Conservation (phyloP, 2,329 filamentous ascomycete genomes). For the Aureobasidium sp. region DNA sequence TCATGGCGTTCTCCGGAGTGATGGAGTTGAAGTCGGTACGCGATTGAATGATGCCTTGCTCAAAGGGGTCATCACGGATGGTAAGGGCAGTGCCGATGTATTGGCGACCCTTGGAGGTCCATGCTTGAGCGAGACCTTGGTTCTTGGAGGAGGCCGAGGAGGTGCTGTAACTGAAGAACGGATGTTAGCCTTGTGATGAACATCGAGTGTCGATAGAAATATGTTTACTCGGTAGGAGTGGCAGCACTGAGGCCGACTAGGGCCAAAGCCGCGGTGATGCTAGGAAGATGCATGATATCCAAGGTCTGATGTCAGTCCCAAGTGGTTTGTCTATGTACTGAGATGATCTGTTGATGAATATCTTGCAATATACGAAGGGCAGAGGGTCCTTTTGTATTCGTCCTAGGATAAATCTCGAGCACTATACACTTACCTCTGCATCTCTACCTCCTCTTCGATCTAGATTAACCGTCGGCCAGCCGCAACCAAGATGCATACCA, state of each 20-base stretch:
- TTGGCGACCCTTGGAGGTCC: slow-evolving; percentile 22
- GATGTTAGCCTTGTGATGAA: background rate
- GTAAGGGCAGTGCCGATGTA: slow-evolving; percentile 33
- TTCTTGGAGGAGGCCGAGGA: background rate
- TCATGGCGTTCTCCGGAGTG: slow-evolving; percentile 34
- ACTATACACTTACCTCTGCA: background rate
- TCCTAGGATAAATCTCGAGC: background rate
- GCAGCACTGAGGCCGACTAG: slow-evolving; percentile 20
- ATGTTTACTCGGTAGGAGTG: slow-evolving; percentile 18
- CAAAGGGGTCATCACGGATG: slow-evolving; percentile 25
- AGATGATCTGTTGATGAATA: background rate
- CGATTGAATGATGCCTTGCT: slow-evolving; percentile 2
- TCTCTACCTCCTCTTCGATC: background rate
- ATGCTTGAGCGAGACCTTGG: slow-evolving; percentile 5
- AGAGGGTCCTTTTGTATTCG: background rate
- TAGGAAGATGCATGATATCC: slow-evolving; percentile 21
- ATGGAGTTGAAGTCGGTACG: slow-evolving; percentile 28
- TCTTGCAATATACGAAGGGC: background rate
- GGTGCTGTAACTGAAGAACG: background rate
- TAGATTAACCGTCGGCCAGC: background rate
- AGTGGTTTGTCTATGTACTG: background rate
- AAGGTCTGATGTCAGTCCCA: background rate
- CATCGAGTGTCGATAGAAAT: background rate
- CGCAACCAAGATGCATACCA: background rate
- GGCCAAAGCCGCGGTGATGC: slow-evolving; percentile 22